A percentile compares a stretch with the other conserved stretches of the same genome.
Conservation (phyloP, 768 basidiomycete species). For the Boletus sp. region DNA sequence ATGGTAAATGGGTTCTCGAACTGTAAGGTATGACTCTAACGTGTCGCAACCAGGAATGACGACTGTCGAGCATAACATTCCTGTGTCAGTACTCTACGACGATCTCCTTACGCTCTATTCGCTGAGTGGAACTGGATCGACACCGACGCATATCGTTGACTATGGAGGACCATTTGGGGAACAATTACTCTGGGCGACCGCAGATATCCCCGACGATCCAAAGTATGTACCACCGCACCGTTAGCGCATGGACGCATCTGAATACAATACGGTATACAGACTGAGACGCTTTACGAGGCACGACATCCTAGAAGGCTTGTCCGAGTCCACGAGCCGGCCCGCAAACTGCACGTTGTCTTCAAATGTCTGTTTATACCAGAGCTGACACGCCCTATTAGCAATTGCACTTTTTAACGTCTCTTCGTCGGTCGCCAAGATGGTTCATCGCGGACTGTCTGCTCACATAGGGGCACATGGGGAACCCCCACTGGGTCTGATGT, state of each 20-base stretch:
- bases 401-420: slow-evolving; percentile 69
- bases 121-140: slow-evolving; percentile 65
- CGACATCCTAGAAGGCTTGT: slow-evolving; percentile 55
- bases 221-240: slow-evolving; percentile 43
- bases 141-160: slow-evolving; percentile 74
- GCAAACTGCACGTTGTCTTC: slow-evolving; percentile 44
- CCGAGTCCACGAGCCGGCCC: slow-evolving; percentile 61
- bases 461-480: slow-evolving; percentile 78
- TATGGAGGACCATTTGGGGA: slow-evolving; percentile 74
- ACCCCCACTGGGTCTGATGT: slow-evolving; percentile 68
- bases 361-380: neutral
- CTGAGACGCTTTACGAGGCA: slow-evolving; percentile 63
- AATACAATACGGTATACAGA: slow-evolving; percentile 31
- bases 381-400: slow-evolving; percentile 36
- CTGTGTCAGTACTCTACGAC: slow-evolving; percentile 61
- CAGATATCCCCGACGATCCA: slow-evolving; percentile 62
- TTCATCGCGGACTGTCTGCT: slow-evolving; percentile 54
- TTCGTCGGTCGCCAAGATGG: slow-evolving; percentile 64
- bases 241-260: neutral
- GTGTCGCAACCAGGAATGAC: slow-evolving; percentile 55
- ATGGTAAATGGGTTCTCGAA: slow-evolving; percentile 45
- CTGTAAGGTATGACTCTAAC: neutral
- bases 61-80: slow-evolving; percentile 68
- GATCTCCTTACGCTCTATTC: slow-evolving; percentile 63
- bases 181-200: slow-evolving; percentile 61